Evolutionary conservation across 108 stramenopile genomes (phyloP), one percentile per base, ranked within the genome.

Genomic region (Skeletonema menzelii): DNA sequence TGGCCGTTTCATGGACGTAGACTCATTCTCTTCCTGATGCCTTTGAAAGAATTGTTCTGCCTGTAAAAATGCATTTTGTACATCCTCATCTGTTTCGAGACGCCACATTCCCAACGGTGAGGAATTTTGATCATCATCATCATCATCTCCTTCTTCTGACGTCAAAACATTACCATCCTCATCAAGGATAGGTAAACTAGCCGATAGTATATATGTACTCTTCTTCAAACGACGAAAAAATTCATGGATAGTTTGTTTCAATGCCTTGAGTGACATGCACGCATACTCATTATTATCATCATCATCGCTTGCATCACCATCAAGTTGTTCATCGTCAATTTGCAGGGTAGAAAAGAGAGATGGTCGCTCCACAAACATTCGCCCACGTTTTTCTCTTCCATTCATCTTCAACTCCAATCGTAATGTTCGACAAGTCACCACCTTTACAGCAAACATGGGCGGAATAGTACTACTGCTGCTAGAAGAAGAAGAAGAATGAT

Each of bases 311-410:
- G 67, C 67, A 56, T 44, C 56, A 32, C 8, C 40, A 35, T 59
- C 40, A 40, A 1, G 11, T 40, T 27, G 40, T 42, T 42, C 44
- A 30, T 27, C 32, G 13, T 65, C 26, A 27, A 53, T 4, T 15
- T 66, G 26, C 28, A 28, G 20, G 7, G 22, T 27, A 49, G 32
- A 17, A 31, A 66, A 66, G 24, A 64, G 17, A 15, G 73, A 34
- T 2, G 73, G 77, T 2, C 71, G 24, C 75, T 93, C 89, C 13
- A 95, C 73, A 73, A 95, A 95, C 59, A 92, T 91, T 30, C 94
- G 72, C 10, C 94, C 94, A 30, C 94, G 70, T 65, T 91, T 93
- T 82, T 95, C 94, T 8, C 94, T 63, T 14, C 94, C 94, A 73
- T 80, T 87, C 71, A 95, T 76, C 32, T 81, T 78, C 64, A 95